Evolutionary conservation across 2,329 filamentous ascomycete species (phyloP), one percentile per base, ranked within the genome.

Genomic region (Domatiomyces globalis): DNA sequence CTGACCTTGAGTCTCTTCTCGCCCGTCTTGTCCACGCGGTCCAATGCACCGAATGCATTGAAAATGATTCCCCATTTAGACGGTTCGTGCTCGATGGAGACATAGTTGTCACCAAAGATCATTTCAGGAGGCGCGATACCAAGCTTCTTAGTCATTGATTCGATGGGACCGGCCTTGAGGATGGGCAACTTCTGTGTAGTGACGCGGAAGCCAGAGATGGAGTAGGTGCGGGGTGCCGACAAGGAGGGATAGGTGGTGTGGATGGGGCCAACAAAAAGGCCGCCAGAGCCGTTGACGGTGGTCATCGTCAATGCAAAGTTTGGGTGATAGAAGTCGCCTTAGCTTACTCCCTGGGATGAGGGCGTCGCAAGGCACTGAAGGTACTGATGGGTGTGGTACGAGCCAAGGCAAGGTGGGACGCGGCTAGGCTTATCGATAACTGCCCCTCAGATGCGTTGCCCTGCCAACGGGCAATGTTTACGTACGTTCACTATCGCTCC

Each of bases 41-140:
- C 87, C 57, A 98, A 76, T 20, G 90, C 92, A 65, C 90, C 87
- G 61, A 81, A 85, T 19, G 92, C 85, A 65, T 84, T 84, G 73
- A 96, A 98, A 49, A 76, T 71, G 56, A 96, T 73, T 45, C 73
- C 73, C 87, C 88, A 98, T 45, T 81, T 79, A n/a, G 77, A 81
- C 18, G 77, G 75, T n/a, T 71, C 56, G 70, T 96, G 87, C 49
- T 81, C 74, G 54, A 98, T 76, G 5, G 79, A 71, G 43, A 94
- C 82, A 52, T 84, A 73, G 67, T 98, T 98, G 73, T 98, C 89
- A 55, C 92, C 92, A 65, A 98, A 98, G 58, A 98, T 98, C 92
- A 98, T 98, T 72, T 98, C 92, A 7, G 92, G 92, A 43, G 90
- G 80, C 17, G 90, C 81, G 64, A 98, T 95, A 27, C 83, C 82